Percentiles rank a stretch among this genome's conserved stretches.
Evolutionary conservation across 1,139 yeast species (phyloP).

Genomic region (Magnusiomyces suaveolens): DNA sequence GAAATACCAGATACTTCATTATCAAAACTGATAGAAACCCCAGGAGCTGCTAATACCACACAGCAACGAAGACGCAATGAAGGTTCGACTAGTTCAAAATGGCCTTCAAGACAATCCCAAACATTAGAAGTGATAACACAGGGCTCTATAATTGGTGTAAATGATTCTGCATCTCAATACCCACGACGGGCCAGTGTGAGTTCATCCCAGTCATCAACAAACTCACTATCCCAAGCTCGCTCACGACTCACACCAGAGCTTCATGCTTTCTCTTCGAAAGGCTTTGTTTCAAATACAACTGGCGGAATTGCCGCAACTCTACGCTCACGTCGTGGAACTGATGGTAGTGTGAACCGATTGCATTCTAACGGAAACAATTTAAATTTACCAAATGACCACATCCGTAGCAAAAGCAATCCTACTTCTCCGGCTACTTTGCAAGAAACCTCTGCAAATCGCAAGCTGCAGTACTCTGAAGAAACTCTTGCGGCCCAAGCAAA

Average conservation of each 20-base stretch:
- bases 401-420: neutral
- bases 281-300: neutral
- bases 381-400: neutral
- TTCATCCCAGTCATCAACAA: neutral
- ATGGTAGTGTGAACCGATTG: neutral
- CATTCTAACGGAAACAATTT: neutral
- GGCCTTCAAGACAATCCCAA: neutral
- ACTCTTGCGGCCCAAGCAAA: constrained; percentile 12
- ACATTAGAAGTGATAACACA: neutral
- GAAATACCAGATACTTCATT: neutral
- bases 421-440: neutral
- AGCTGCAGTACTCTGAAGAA: constrained; percentile 4
- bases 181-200: neutral
- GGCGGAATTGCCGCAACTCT: neutral
- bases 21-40: neutral
- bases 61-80: neutral
- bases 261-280: neutral
- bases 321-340: neutral
- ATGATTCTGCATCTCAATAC: neutral
- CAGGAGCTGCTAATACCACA: neutral
- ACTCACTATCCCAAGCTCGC: neutral
- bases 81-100: neutral
- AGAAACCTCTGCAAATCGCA: neutral
- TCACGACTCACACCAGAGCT: constrained; percentile 1
- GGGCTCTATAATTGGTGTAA: neutral